Conservation (phyloP, 441 rosid species). For the Pelargonium fulgidum region DNA sequence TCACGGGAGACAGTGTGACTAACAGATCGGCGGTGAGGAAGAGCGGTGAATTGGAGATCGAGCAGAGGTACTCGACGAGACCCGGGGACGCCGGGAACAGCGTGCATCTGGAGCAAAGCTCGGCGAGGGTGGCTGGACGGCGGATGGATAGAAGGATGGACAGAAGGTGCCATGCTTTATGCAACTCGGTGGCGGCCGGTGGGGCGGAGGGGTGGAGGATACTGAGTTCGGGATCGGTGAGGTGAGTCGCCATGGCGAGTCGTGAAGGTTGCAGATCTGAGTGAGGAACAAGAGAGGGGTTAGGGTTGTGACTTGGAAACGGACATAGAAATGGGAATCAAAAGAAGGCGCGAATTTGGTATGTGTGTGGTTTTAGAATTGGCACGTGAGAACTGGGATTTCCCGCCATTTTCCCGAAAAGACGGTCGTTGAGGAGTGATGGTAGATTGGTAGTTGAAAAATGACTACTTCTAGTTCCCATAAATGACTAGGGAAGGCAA, state of each 20-base stretch:
- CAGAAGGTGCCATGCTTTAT: slow-evolving; percentile 59
- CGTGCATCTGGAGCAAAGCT: slow-evolving; percentile 41
- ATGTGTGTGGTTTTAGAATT: slow-evolving; percentile 1
- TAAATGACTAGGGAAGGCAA: too few species aligned
- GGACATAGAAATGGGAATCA: slow-evolving; percentile 8
- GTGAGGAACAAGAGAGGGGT: neutral
- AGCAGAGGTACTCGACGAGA: slow-evolving; percentile 41
- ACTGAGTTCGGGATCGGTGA: slow-evolving; percentile 21
- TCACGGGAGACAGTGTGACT: slow-evolving; percentile 41
- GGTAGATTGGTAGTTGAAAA: too few species aligned
- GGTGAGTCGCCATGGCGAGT: slow-evolving; percentile 27
- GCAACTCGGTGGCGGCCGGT: slow-evolving; percentile 26
- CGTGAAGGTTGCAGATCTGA: neutral
- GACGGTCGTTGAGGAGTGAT: too few species aligned
- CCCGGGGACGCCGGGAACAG: slow-evolving; percentile 41
- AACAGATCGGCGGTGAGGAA: slow-evolving; percentile 21
- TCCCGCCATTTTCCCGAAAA: neutral
- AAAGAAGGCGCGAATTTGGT: slow-evolving; percentile 21
- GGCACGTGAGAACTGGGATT: slow-evolving; percentile 13
- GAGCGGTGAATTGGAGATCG: slow-evolving; percentile 45
- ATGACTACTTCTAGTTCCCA: too few species aligned
- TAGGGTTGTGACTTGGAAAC: slow-evolving; percentile 19
- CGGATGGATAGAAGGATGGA: slow-evolving; percentile 51
- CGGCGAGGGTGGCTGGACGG: slow-evolving; percentile 36
- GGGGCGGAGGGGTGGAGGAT: slow-evolving; percentile 16